Evolutionary conservation across 257 asterid genomes (phyloP).

Genomic region (Forsythia viridissima): DNA sequence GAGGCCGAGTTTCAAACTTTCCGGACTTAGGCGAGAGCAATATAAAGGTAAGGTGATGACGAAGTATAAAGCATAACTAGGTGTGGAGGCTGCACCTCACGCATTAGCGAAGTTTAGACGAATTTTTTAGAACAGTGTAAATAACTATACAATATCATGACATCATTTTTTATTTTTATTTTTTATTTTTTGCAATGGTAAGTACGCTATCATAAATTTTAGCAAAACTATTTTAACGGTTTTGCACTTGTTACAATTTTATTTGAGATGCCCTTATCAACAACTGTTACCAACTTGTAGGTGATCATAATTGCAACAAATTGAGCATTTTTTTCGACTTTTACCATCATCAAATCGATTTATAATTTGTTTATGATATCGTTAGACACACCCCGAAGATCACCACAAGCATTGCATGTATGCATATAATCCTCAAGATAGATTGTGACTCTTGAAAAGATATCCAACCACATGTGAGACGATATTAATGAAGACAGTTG

Average conservation of each 20-base stretch:
- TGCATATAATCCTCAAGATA: not conserved
- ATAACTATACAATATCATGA: too few relatives aligned
- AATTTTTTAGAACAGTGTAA: too few relatives aligned
- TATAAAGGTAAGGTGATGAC: too few relatives aligned
- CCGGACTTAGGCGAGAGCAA: too few relatives aligned
- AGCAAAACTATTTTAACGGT: not conserved
- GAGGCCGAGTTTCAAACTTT: too few relatives aligned
- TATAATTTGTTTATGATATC: too few relatives aligned
- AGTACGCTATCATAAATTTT: not conserved
- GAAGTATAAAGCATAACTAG: too few relatives aligned
- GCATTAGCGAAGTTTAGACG: too few relatives aligned
- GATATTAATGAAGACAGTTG: not conserved
- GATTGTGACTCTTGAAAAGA: not conserved
- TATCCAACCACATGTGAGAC: not conserved
- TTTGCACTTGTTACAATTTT: too few relatives aligned
- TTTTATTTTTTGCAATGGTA: not conserved
- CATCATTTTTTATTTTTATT: not conserved
- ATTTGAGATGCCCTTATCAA: not conserved
- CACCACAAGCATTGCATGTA: not conserved
- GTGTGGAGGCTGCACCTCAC: too few relatives aligned
- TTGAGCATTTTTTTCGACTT: not conserved
- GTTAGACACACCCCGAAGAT: not conserved
- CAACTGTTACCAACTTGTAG: not conserved
- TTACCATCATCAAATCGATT: not conserved
- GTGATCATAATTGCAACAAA: not conserved